A percentile compares a stretch with the other conserved stretches of the same genome.
phyloP scores from a whole-genome alignment of 306 rosid species.

The Mimosa bimucronata region DNA sequence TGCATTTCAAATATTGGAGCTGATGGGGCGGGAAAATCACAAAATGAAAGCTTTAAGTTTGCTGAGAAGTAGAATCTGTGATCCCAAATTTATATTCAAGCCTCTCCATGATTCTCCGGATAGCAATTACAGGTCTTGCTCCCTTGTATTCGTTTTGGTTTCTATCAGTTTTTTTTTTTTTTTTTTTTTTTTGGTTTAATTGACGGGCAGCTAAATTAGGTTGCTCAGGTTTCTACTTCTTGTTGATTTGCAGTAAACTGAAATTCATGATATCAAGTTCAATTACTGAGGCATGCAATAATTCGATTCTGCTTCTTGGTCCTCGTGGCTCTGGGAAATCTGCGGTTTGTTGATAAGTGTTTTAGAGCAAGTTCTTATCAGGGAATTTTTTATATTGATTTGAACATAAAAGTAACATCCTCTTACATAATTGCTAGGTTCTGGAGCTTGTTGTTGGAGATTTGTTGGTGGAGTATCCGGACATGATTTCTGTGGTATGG shows the following conservation, averaged over 20 bases:
- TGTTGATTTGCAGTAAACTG: conserved; percentile 63
- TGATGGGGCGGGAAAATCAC: conserved; percentile 54
- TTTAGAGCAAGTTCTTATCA: not conserved
- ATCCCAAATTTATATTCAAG: conserved; percentile 57
- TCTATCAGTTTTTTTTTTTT: not conserved
- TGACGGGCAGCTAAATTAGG: not conserved
- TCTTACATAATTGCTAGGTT: conserved; percentile 48
- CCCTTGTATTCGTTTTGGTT: conserved; percentile 24
- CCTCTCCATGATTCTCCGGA: conserved; percentile 55
- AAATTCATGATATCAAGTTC: conserved; percentile 84
- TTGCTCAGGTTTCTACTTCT: not conserved
- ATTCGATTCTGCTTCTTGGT: conserved; percentile 87
- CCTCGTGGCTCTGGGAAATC: conserved; percentile 90
- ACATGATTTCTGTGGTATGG: conserved; percentile 77
- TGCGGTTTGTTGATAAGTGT: conserved; percentile 52
- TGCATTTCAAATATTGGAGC: not conserved
- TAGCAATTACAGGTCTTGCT: conserved; percentile 60
- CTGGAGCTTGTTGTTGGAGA: conserved; percentile 81
- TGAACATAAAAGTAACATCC: not conserved
- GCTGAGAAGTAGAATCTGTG: conserved; percentile 68
- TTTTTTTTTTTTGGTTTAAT: conserved; percentile 2
- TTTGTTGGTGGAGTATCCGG: conserved; percentile 64
- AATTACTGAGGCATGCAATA: conserved; percentile 84
- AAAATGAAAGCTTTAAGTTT: conserved; percentile 56
- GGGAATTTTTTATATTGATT: conserved; percentile 1